Evolutionary conservation across 371 early-diverging fungal species (phyloP), one percentile per base, ranked within the genome.

Genomic region (Polyrhizophydium stewartii): DNA sequence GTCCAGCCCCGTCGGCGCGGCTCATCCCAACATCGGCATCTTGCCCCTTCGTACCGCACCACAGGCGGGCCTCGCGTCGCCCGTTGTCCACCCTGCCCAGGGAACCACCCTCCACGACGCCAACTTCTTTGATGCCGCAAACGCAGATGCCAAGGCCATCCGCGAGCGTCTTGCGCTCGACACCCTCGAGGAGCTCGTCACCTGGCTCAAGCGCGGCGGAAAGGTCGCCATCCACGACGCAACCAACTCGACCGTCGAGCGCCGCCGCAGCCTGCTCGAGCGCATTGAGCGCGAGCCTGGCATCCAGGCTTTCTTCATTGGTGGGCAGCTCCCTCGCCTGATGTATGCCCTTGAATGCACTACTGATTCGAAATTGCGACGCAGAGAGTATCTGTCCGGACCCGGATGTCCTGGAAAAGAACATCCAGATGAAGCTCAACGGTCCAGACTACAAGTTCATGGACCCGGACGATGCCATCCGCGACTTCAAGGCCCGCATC

Each of bases 161-260:
- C 85, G 94, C 57, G 91, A 92, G 61, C 69, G 83, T 16, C 60
- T 91, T 0, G 93, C 92, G 12, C 63, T 89, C 60, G 89, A 89
- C 35, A 87, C 89, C 16, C 70, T 93, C 38, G 90, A 91, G n/a
- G 90, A 92, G 61, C 62, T 89, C 28, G 78, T 92, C 35, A 62
- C 74, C 9, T 93, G 94, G 94, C 74, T 93, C 45, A 79, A 83
- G 37, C 61, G 71, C 46, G 86, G 82, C 30, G 90, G 90, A 13
- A 83, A 87, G 40, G 88, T 92, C 10, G 94, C 89, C 30, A 90
- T 93, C 49, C 92, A 92, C 62, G 93, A 93, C 71, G 93, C 93
- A 0, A 93, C 93, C 16, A 93, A 93, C 68, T 88, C 92, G 1
- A 91, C 91, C 0, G 63, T 83, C 27, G 83, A 83, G 59, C 73